Base-by-base conservation (phyloP, 371 early-diverging fungal species). In the Actinomortierella ambigua region DNA sequence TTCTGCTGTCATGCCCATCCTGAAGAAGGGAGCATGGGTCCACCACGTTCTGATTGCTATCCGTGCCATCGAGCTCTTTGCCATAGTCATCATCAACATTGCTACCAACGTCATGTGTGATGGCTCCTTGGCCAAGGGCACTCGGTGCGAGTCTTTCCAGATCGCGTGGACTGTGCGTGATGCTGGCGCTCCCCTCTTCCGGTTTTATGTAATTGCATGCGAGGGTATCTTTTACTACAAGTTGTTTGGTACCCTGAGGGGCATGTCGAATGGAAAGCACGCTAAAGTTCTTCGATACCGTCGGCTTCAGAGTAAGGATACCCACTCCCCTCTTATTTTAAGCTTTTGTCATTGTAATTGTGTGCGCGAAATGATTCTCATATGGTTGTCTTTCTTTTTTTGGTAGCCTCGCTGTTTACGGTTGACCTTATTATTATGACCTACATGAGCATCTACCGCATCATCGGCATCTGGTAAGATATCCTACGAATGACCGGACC, bases 141-240 rank as follows among this genome's bases (percentile, higher is more conserved):
- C 75, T 0, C 58, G 61, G 11, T 73, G 75, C 41, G 60, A 22
- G 3, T 7, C 23, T 7, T 34, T 63, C 40, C 60, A 63, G 13
- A 53, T 73, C 13, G 75, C 67, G 0, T 73, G 75, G 75, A 73
- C 67, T 0, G 27, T 73, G 24, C 63, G 75, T 0, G 75, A 73
- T 56, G 67, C 57, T 1, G 60, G 67, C 6, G 75, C 75, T 2
- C 75, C 75, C 11, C 18, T 73, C 22, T 73, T 67, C 39, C 63
- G 75, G 15, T 60, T 66, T 54, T 73, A 73, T 20, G 66, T 66
- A 54, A 73, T 73, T 44, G 22, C 63, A 15, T 73, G 75, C 34
- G 75, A 73, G 43, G 63, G 18, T 11, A 73, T 73, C 51, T 73
- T 73, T 50, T 73, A 73, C 48, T 39, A 53, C 48, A 73, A 60